phyloP scores from a whole-genome alignment of 1,284 basidiomycete species.

The Vanrija sp. region DNA sequence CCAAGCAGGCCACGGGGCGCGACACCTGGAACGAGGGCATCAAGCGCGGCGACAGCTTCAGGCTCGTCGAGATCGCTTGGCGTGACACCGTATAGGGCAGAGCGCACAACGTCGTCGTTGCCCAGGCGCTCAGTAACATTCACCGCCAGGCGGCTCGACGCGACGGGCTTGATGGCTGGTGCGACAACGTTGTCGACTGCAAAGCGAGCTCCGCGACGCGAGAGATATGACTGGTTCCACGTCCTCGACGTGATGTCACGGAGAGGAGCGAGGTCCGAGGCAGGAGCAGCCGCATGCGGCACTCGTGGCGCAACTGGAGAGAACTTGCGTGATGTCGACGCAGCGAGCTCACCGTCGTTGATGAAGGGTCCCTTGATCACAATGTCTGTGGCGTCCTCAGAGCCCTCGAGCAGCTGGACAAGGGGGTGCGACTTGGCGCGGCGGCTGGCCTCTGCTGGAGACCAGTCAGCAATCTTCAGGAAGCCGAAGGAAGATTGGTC shows the following conservation, averaged over 20 bases:
- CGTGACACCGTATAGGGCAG: constrained; percentile 82
- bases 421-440: constrained; percentile 51
- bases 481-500: constrained; percentile 65
- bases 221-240: constrained; percentile 74
- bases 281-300: constrained; percentile 22
- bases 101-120: constrained; percentile 60
- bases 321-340: constrained; percentile 40
- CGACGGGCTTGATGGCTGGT: constrained; percentile 71
- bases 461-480: constrained; percentile 63
- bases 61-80: constrained; percentile 63
- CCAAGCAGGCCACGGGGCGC: constrained; percentile 66
- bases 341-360: constrained; percentile 59
- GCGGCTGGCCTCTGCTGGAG: constrained; percentile 60
- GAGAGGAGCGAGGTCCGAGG: constrained; percentile 23
- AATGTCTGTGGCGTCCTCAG: constrained; percentile 12
- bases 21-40: constrained; percentile 60
- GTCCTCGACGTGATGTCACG: constrained; percentile 59
- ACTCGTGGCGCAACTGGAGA: constrained; percentile 46
- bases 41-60: constrained; percentile 56
- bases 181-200: constrained; percentile 78
- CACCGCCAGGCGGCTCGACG: constrained; percentile 72
- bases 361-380: constrained; percentile 41
- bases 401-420: constrained; percentile 20
- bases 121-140: constrained; percentile 62
- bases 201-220: constrained; percentile 72